Base-by-base conservation (phyloP, 345 rosid species). In the Lepidium didymum region DNA sequence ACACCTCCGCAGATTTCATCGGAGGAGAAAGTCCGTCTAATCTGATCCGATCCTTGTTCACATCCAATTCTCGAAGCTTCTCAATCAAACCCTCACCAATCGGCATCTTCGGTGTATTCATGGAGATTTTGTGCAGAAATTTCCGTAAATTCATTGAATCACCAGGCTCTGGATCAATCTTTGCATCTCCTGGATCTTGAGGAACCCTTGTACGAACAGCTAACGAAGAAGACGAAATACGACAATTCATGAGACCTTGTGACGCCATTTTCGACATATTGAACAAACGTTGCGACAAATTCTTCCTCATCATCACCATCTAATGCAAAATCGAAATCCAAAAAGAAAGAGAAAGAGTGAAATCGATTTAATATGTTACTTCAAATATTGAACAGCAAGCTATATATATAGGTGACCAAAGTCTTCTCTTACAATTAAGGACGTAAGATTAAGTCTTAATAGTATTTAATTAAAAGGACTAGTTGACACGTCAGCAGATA, bases 221-320 rank as follows among this genome's bases (percentile, higher is more conserved):
- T 5, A 81, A 10, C 4, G 84, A 56, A 52, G 79, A 75, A 15
- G 79, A 75, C 12, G 90, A 76, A 3, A 70, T 70, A 13, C 79
- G 43, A 43, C 75, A 75, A 56, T 75, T 75, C 75, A 41, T 69
- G 2, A 69, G 38, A 56, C 78, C 42, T 43, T 69, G 75, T 3
- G 79, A 56, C 9, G 89, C 77, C 53, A 65, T 63, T 72, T 75
- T 91, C 34, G 96, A 75, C 15, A 82, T 64, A 42, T 64, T 81
- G 25, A 86, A 78, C 72, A 86, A 77, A 31, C 85, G 87, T 66
- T 82, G 83, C 14, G 91, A 80, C 6, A 91, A 72, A 36, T 80
- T 34, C 81, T 80, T 89, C 81, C 67, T 85, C 51, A 81, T 64
- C 34, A 64, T 78, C 84, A 85, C 83, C 96, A 91, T 94, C 64